Evolutionary conservation across 495 filamentous ascomycete species (phyloP), one percentile per base, ranked within the genome.

Genomic region (Parachaetomium inaequale): DNA sequence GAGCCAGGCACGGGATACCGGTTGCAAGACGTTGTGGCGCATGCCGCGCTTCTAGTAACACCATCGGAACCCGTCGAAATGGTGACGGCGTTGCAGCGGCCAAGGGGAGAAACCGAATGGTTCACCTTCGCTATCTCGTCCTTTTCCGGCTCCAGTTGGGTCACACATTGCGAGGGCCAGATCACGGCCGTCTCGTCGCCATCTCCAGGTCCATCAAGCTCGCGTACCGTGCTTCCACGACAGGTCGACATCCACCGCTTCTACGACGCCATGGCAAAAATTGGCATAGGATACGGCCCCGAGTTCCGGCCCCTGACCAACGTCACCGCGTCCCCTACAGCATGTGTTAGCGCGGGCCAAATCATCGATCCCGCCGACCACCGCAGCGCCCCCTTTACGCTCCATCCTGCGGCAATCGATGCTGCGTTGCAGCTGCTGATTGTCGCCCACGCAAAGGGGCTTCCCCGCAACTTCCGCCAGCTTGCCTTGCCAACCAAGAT

Each of bases 101-200:
- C 59, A 6, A 58, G 61, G 11, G 31, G 59, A 4, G 74, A 79
- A 3, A 76, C 74, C 7, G 51, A 67, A 0, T 82, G 74, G 75
- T 80, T 69, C 28, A 71, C 78, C 0, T 84, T 84, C 43, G 65
- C 63, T 2, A 79, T 84, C 49, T 62, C 72, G 17, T 76, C 79
- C 0, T 69, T 67, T 36, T 69, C 63, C 8, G 78, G 74, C 0
- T 61, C 55, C 0, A 47, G 59, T 15, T 83, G 76, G 78, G 68
- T 71, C 2, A 75, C 75, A 58, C 70, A 84, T 60, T 81, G 75
- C 61, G 50, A 59, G 0, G 82, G 80, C 7, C 63, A 73, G 28
- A 76, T 77, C 0, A 68, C 7, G 19, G 5, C 59, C n/a, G n/a
- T n/a, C n/a, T n/a, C n/a, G n/a, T n/a, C n/a, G n/a, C n/a, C n/a